phyloP scores from a whole-genome alignment of 768 basidiomycete species.

The Dendrothele bispora region DNA sequence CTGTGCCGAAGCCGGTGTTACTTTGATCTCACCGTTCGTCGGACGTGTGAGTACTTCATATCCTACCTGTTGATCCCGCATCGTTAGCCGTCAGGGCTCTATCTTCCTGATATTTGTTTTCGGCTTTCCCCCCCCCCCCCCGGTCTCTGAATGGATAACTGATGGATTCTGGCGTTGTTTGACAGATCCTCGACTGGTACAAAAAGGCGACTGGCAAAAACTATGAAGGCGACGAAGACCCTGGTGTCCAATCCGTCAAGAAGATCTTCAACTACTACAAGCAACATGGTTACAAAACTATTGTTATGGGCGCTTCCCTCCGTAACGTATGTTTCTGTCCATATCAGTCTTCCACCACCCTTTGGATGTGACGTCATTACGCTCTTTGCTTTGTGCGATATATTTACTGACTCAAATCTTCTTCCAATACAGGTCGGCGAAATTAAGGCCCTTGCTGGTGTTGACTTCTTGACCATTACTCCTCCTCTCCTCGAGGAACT shows the following conservation, averaged over 20 bases:
- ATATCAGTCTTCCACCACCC: neutral
- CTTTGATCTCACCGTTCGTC: slow-evolving; percentile 98
- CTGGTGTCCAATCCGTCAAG: slow-evolving; percentile 94
- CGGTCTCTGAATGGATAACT: too few relatives aligned
- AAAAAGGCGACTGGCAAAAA: slow-evolving; percentile 87
- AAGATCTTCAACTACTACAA: slow-evolving; percentile 99
- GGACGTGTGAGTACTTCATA: slow-evolving; percentile 72
- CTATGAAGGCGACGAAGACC: slow-evolving; percentile 91
- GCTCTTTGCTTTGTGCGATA: too few relatives aligned
- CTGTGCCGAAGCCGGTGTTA: slow-evolving; percentile 97
- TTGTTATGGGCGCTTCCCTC: slow-evolving; percentile 99
- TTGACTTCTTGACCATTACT: slow-evolving; percentile 96
- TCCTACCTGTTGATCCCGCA: slow-evolving; percentile 11
- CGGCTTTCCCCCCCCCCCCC: too few relatives aligned
- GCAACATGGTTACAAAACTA: slow-evolving; percentile 96
- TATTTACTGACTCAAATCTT: neutral
- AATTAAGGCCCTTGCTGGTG: slow-evolving; percentile 93
- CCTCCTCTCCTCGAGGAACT: slow-evolving; percentile 91
- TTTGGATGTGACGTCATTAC: too few relatives aligned
- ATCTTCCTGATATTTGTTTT: too few relatives aligned
- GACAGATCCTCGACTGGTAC: slow-evolving; percentile 99
- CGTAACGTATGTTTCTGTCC: slow-evolving; percentile 72
- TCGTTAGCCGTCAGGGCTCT: too few relatives aligned
- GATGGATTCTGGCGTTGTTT: slow-evolving; percentile 9
- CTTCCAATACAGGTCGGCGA: slow-evolving; percentile 67